Base-by-base conservation (phyloP, 164 flowering plant species). In the Kalanchoe fedtschenkoi region DNA sequence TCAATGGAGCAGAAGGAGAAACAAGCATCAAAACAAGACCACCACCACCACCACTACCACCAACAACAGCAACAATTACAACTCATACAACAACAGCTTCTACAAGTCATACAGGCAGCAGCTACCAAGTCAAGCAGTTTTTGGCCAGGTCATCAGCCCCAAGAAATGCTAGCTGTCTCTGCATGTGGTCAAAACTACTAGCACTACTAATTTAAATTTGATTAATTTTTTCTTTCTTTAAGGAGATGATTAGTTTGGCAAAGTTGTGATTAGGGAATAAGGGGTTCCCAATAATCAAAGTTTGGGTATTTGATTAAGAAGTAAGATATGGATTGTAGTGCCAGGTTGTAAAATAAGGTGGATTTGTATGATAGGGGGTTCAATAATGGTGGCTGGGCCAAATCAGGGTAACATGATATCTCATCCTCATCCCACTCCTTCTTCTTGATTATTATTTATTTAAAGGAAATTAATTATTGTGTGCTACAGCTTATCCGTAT, bases 1-100 rank as follows among this genome's bases (percentile, higher is more conserved):
- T 0, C 75, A 71, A 47, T 81, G 84, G 0, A 76, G 83, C 74
- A 86, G 88, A 61, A 80, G 70, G 65, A 81, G 77, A 58, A 51
- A 4, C 32, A 51, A 51, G 28, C 54, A 47, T 21, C 54, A 47
- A 44, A 44, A 21, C 8, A 44, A 24, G 26, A 44, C 5, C 21
- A 16, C 24, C 22, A 44, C n/a, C 21, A 26, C 32, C 32, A 51
- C 24, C 4, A 4, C 28, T 16, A 51, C 4, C 11, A 21, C 24
- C 33, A 26, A 51, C 56, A 16, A 10, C 30, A 51, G 14, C 28
- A 11, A 51, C 15, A 24, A 51, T 47, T 47, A 47, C 30, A 1
- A 21, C 14, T 1, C 28, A 21, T 47, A 11, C n/a, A n/a, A n/a
- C n/a, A n/a, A n/a, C n/a, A n/a, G n/a, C n/a, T n/a, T n/a, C n/a